Evolutionary conservation across 805 yeast species (phyloP), one percentile per base, ranked within the genome.

Genomic region (Metschnikowia drakensbergensis): DNA sequence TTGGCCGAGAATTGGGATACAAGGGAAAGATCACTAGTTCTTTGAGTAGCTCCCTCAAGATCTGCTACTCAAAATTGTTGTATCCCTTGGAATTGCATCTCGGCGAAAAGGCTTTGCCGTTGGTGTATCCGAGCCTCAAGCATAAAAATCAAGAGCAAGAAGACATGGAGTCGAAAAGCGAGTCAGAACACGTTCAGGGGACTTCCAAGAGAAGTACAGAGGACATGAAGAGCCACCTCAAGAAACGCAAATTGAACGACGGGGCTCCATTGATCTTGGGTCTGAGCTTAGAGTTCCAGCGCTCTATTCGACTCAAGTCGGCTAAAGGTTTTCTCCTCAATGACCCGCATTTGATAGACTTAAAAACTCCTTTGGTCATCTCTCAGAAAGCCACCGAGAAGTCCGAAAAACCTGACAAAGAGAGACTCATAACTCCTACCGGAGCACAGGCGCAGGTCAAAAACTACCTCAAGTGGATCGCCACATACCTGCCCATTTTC

Each of bases 1-100:
- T 88, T 7, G 92, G 92, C 10, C 72, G 90, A 47, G 96, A 87
- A 57, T 67, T 88, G 43, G 95, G 96, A 0, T 86, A 83, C 61
- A 76, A 81, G 30, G 89, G 88, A 2, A 77, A 81, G 55, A 81
- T 83, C 45, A 82, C 84, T 79, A 82, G 87, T 30, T 83, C 89
- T 9, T 63, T 86, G 39, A 82, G 88, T 10, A 78, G 89, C 11
- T 77, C 89, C 1, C 67, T 86, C 51, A 80, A 84, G 58, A 64
- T 80, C 1, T 79, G 86, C 0, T 84, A 83, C 58, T 72, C 74
- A 50, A 74, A 76, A 42, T 60, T 68, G 28, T 53, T 69, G 22
- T 65, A 64, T 48, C 72, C 72, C 0, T 62, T 65, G 38, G 74
- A 69, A 49, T 26, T 54, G 17, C 44, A 49, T 22, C 46, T 64